Evolutionary conservation across 805 yeast genomes (phyloP).

Genomic region (Pichia pseudocactophila): DNA sequence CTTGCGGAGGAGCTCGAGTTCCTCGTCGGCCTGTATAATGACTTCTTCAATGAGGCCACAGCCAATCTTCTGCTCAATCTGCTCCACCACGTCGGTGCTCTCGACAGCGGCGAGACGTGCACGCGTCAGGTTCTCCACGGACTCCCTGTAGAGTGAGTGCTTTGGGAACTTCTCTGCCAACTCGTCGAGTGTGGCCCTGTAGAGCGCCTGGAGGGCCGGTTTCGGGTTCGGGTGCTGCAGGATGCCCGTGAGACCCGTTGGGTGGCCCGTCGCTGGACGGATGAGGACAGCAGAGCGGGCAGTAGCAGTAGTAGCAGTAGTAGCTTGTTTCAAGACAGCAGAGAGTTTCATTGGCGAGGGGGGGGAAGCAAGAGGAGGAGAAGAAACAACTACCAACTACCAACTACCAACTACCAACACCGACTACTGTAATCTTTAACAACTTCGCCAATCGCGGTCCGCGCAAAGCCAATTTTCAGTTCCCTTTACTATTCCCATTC

Average conservation of each 20-base stretch:
- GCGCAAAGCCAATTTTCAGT: no score
- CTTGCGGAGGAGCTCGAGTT: constrained; percentile 56
- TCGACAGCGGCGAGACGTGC: constrained; percentile 63
- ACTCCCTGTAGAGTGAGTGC: constrained; percentile 65
- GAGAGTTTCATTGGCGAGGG: constrained; percentile 33
- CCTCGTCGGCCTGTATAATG: constrained; percentile 75
- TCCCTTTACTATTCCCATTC: no score
- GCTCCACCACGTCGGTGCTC: constrained; percentile 47
- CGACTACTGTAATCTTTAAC: no score
- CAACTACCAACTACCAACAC: no score
- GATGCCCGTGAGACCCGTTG: constrained; percentile 77
- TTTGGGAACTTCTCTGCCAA: constrained; percentile 57
- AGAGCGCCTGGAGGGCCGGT: constrained; percentile 64
- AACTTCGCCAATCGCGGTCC: no score
- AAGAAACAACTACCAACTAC: no score
- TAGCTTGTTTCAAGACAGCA: constrained; percentile 32
- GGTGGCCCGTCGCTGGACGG: constrained; percentile 53
- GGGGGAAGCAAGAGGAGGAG: no score
- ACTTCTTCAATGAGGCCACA: constrained; percentile 81
- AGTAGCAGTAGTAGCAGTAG: constrained; percentile 13
- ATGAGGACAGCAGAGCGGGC: constrained; percentile 32
- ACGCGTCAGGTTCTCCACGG: constrained; percentile 63
- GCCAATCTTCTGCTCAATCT: constrained; percentile 67
- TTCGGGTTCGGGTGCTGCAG: constrained; percentile 77
- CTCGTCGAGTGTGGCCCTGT: constrained; percentile 56